Conservation (phyloP, 331 rosid species). For the Malus hybrid region DNA sequence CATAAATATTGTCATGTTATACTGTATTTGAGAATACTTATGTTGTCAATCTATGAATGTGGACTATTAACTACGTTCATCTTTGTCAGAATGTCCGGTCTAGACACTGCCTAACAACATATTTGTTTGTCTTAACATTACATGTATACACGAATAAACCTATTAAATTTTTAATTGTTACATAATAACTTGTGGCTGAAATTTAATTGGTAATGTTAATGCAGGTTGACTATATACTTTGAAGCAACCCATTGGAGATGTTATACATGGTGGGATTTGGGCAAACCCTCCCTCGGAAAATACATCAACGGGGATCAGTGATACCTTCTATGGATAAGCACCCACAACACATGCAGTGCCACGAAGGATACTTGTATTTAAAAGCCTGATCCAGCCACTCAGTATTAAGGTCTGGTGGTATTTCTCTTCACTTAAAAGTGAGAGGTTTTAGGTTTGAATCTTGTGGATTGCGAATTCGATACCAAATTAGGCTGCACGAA, state of each 20-base stretch:
- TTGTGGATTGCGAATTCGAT: no score
- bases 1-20: no score
- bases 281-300: slow-evolving; percentile 1
- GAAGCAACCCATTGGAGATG: slow-evolving; percentile 20
- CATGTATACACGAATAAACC: no score
- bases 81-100: neutral
- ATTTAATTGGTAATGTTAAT: neutral
- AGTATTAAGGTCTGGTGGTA: no score
- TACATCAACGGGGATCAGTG: slow-evolving; percentile 21
- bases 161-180: neutral
- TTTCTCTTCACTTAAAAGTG: no score
- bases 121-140: no score
- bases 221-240: slow-evolving; percentile 17
- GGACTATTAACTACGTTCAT: no score
- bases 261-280: slow-evolving; percentile 23
- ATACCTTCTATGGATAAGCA: slow-evolving; percentile 3
- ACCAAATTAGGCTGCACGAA: no score
- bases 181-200: neutral
- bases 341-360: neutral
- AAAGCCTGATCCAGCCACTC: neutral
- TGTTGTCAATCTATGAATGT: no score
- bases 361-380: slow-evolving; percentile 7
- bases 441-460: no score
- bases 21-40: no score
- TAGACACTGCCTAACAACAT: neutral